Evolutionary conservation across 2,329 filamentous ascomycete genomes (phyloP).

Genomic region (Corniculantispora saksenae): DNA sequence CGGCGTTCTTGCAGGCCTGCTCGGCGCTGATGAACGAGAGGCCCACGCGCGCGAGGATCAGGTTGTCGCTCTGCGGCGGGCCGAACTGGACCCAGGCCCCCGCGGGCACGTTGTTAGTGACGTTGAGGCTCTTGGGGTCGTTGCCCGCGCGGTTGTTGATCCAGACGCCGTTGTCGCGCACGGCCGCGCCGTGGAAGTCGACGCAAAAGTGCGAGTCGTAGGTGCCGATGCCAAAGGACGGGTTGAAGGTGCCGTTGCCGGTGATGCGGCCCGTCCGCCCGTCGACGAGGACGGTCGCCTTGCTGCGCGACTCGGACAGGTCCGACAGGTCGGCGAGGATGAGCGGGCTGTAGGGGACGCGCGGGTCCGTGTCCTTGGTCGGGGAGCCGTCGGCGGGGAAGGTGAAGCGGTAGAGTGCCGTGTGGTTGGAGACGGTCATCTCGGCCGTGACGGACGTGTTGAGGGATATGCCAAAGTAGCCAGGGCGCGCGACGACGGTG

Average conservation of each 20-base stretch:
- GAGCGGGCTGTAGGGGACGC: constrained; percentile 43
- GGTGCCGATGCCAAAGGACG: constrained; percentile 61
- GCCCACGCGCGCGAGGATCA: constrained; percentile 66
- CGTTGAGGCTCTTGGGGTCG: constrained; percentile 40
- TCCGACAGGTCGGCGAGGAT: constrained; percentile 62
- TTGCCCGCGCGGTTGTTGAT: constrained; percentile 52
- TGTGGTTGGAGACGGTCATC: constrained; percentile 62
- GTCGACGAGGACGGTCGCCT: constrained; percentile 33
- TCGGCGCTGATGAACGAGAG: constrained; percentile 69
- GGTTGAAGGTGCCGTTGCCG: constrained; percentile 58
- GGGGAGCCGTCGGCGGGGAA: constrained; percentile 43
- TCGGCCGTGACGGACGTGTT: constrained; percentile 59
- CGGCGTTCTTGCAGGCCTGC: constrained; percentile 69
- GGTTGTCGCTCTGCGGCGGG: constrained; percentile 31
- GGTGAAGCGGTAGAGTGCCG: constrained; percentile 62
- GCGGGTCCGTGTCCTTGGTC: constrained; percentile 20
- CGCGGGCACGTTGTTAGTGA: constrained; percentile 34
- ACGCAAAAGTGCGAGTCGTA: constrained; percentile 62
- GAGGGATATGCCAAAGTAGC: constrained; percentile 61
- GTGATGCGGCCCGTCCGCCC: constrained; percentile 54
- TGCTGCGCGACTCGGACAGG: constrained; percentile 37
- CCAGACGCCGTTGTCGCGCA: constrained; percentile 60
- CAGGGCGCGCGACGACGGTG: constrained; percentile 57
- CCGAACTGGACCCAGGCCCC: constrained; percentile 68
- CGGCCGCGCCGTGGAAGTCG: constrained; percentile 54